Base-by-base conservation (phyloP, 108 stramenopile genomes). In the Stephanodiscus minutulus region DNA sequence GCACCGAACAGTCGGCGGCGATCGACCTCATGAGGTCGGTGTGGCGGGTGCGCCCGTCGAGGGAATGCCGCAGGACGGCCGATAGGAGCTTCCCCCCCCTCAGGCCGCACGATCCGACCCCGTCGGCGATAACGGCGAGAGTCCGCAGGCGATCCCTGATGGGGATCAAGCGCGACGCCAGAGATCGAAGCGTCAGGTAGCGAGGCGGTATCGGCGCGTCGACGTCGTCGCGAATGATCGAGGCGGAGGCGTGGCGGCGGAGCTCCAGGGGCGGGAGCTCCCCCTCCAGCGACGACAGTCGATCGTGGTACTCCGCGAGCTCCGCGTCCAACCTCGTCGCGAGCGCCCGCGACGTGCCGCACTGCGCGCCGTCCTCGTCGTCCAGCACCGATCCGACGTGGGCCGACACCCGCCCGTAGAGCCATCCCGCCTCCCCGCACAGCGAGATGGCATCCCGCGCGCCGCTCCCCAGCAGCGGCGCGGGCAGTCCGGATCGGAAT, bases 361-460 rank as follows among this genome's bases (percentile, higher is more conserved):
- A 93, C 50, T 74, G 72, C 13, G 65, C 36, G 20, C 72, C 82
- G 66, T 83, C 81, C 13, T 53, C 68, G 25, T 87, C 83, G 24
- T 78, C 73, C 9, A 79, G 36, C 13, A 76, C 59, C 27, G 35
- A 44, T n/a, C 74, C 72, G 20, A 92, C 68, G 59, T 86, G 90
- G n/a, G 28, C 5, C n/a, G 64, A 22, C 8, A 94, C 64, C 15
- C 86, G 70, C 31, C 72, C 60, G 64, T 87, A 96, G 22, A 96
- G 64, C 94, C 93, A 96, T 2, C 97, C 97, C 3, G 87, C 83
- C 78, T 96, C 92, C 17, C 86, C 88, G 57, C 88, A 87, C 22
- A 90, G 62, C 10, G 74, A 67, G 1, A 94, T 61, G 13, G 93
- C 93, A 79, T 94, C 90, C 5, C 71, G 60, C 1, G 88, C 79